Percentiles rank a stretch among this genome's conserved stretches.
Conservation (phyloP, 2,329 filamentous ascomycete genomes). For the Didymella pinodella region DNA sequence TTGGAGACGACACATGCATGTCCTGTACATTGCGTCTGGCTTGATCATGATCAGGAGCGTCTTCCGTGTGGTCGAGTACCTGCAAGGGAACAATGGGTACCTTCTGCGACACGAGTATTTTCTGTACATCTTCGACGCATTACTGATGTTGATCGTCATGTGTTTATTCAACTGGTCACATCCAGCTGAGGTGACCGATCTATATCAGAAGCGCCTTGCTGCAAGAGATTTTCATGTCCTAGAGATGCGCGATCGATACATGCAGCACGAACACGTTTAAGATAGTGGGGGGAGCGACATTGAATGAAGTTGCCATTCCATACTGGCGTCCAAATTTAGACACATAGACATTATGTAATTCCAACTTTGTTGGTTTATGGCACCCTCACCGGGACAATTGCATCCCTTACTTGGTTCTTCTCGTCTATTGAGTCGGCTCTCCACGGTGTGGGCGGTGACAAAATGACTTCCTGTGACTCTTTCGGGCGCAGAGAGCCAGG, state of each 20-base stretch:
- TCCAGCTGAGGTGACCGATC: conserved; percentile 36
- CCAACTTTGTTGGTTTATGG: not conserved
- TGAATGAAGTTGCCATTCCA: not conserved
- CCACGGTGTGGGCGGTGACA: not conserved
- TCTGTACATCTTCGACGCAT: conserved; percentile 58
- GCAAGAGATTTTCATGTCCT: not conserved
- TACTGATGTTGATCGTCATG: conserved; percentile 55
- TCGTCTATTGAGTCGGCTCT: not conserved
- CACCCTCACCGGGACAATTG: not conserved
- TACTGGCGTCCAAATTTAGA: not conserved
- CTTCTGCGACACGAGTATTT: conserved; percentile 55
- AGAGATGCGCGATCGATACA: not conserved
- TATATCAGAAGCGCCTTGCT: conserved; percentile 8
- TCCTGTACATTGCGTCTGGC: conserved; percentile 36
- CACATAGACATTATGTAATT: not conserved
- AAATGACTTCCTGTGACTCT: conserved; percentile 9
- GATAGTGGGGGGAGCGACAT: not conserved
- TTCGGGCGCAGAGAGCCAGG: not conserved
- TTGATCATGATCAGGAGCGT: conserved; percentile 59
- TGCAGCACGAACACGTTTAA: not conserved
- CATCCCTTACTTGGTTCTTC: not conserved
- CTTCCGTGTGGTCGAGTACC: conserved; percentile 60
- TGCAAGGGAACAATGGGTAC: conserved; percentile 54
- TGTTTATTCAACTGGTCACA: conserved; percentile 48
- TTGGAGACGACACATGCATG: not conserved